These are phyloP conservation scores for Cryphonectria naterciae DNA, from an alignment of 2,329 filamentous ascomycete genomes.

Conservation along the genomic window DNA sequence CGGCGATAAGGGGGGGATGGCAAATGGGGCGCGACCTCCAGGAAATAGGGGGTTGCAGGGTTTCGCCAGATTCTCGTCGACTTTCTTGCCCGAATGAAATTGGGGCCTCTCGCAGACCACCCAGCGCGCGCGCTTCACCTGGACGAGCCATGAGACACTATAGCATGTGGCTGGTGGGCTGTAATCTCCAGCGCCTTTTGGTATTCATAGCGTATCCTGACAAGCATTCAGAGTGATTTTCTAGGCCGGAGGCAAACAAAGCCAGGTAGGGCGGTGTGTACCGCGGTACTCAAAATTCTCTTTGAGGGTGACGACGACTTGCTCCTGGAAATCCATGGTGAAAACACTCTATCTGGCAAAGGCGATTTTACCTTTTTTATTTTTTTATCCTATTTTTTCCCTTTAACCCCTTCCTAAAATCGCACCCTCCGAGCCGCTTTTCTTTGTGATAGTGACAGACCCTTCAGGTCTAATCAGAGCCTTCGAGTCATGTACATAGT, in stretches of 20 bases:
- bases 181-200: slow-evolving; percentile 4
- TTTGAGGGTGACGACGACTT: slow-evolving; percentile 9
- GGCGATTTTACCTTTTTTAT: neutral
- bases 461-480: neutral
- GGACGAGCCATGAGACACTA: slow-evolving; percentile 7
- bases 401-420: neutral
- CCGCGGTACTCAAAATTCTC: neutral
- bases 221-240: neutral
- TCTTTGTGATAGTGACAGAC: neutral
- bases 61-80: slow-evolving; percentile 5
- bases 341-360: neutral
- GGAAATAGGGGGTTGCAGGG: slow-evolving; percentile 13
- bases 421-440: neutral
- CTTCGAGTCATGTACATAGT: neutral
- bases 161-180: slow-evolving; percentile 7
- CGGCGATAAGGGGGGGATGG: slow-evolving; percentile 13
- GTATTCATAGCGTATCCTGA: neutral
- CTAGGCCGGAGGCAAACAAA: neutral
- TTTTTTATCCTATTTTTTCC: neutral
- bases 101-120: neutral
- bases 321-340: neutral
- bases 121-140: neutral
- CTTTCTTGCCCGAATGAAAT: slow-evolving; percentile 2
- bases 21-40: slow-evolving; percentile 1
- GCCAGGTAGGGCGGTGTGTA: neutral